These are phyloP conservation scores for Austroboletus eburneus DNA, from an alignment of 768 basidiomycete species.

Conservation along the genomic window DNA sequence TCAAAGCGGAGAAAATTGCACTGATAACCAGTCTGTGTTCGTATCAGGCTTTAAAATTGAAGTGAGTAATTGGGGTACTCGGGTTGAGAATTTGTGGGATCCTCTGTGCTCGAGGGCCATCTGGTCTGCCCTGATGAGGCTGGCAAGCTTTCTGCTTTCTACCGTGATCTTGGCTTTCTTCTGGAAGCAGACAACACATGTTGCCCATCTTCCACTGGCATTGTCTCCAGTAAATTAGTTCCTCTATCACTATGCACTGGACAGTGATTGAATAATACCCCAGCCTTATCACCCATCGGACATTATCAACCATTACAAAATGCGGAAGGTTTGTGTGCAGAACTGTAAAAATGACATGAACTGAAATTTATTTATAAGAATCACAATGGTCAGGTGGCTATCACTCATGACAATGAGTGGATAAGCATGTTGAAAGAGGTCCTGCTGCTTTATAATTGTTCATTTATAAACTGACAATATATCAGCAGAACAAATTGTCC, in stretches of 20 bases:
- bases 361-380: background rate
- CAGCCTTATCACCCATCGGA: background rate
- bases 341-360: no score
- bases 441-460: no score
- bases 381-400: background rate
- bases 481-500: background rate
- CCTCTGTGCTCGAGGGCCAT: no score
- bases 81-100: no score
- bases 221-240: background rate
- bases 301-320: background rate
- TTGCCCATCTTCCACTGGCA: background rate
- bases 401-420: background rate
- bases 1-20: background rate
- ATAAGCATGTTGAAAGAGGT: background rate
- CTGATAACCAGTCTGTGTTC: background rate
- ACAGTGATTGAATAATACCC: background rate
- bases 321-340: background rate
- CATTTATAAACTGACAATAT: no score
- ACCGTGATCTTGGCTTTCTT: no score
- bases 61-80: no score
- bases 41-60: conserved; percentile 4
- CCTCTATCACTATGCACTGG: no score
- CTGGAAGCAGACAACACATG: no score
- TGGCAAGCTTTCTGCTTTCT: no score
- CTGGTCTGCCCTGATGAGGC: no score